These are phyloP conservation scores for Mucor racemosus DNA, from an alignment of 371 early-diverging fungal genomes.

Conservation along the genomic window DNA sequence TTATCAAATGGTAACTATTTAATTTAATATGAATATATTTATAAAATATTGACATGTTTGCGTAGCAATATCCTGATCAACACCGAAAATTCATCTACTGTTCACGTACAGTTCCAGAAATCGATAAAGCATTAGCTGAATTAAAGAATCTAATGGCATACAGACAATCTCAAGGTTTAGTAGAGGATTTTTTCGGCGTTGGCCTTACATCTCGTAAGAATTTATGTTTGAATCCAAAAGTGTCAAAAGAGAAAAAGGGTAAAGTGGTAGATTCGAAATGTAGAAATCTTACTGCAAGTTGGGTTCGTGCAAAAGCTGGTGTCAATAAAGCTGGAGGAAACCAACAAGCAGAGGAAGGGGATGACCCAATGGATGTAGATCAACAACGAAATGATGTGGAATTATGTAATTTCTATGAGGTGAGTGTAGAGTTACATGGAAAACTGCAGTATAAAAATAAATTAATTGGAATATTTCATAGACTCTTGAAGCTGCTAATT, in stretches of 20 bases:
- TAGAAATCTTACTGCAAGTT: constrained; percentile 91
- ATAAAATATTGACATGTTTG: background rate
- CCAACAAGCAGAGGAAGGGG: constrained; percentile 32
- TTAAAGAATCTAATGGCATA: constrained; percentile 92
- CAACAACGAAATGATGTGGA: constrained; percentile 47
- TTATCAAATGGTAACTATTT: constrained; percentile 80
- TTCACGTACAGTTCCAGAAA: constrained; percentile 98
- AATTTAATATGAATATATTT: background rate
- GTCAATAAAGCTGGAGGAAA: constrained; percentile 30
- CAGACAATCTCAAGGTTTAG: constrained; percentile 66
- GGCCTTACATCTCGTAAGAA: constrained; percentile 97
- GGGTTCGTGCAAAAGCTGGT: constrained; percentile 86
- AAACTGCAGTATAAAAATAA: background rate
- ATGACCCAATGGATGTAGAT: constrained; percentile 40
- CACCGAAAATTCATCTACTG: constrained; percentile 97
- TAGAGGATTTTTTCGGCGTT: constrained; percentile 90
- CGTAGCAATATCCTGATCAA: constrained; percentile 79
- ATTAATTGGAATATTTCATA: constrained; percentile 13
- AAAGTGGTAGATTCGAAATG: constrained; percentile 91
- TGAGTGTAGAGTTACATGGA: constrained; percentile 13
- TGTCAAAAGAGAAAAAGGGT: constrained; percentile 86
- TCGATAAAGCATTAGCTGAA: constrained; percentile 98
- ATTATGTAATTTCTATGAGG: constrained; percentile 87
- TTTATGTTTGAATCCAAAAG: constrained; percentile 93
- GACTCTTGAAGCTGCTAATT: constrained; percentile 71